Evolutionary conservation across 2,329 filamentous ascomycete genomes (phyloP), one percentile per base, ranked within the genome.

Genomic region (Phoma herbarum): DNA sequence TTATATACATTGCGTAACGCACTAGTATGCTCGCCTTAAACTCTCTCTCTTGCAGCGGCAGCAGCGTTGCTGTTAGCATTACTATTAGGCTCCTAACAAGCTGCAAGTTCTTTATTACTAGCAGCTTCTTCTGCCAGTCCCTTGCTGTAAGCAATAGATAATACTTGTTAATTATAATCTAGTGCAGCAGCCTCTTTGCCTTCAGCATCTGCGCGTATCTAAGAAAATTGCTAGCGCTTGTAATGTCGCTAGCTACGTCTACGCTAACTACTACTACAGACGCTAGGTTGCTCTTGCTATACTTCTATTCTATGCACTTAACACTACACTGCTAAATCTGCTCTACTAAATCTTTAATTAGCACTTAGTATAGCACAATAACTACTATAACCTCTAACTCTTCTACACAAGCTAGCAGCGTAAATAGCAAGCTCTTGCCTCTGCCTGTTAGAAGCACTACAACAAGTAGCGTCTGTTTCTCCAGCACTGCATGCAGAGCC

Each of bases 351-450:
- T 65, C 28, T 20, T 62, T 48, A 31, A 64, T 57, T 9, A 69
- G 52, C 46, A 59, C 57, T 22, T 47, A 44, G 35, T 60, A 69
- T 49, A 52, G 68, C 23, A 71, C 55, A 10, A 69, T 48, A 8
- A 70, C 57, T 5, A 71, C 42, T 16, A 52, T 70, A 1, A 68
- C 59, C 3, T 59, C 49, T 3, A 26, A 6, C n/a, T 53, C 29
- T 8, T 26, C 29, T 18, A 52, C 7, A 16, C 22, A 47, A 49
- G 49, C 64, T 16, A 20, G 64, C 11, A 62, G 43, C 16, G 31
- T 70, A 35, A 70, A 70, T 14, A 72, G 63, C 26, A 72, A 57
- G 53, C 65, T 72, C 60, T 70, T 70, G 9, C 66, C 61, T 22
- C 65, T 52, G 8, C 60, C 53, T 12, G 46, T 70, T 28, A 39